These are phyloP conservation scores for Cutaneotrichosporon curvatum DNA, from an alignment of 1,284 basidiomycete species.

Conservation along the genomic window DNA sequence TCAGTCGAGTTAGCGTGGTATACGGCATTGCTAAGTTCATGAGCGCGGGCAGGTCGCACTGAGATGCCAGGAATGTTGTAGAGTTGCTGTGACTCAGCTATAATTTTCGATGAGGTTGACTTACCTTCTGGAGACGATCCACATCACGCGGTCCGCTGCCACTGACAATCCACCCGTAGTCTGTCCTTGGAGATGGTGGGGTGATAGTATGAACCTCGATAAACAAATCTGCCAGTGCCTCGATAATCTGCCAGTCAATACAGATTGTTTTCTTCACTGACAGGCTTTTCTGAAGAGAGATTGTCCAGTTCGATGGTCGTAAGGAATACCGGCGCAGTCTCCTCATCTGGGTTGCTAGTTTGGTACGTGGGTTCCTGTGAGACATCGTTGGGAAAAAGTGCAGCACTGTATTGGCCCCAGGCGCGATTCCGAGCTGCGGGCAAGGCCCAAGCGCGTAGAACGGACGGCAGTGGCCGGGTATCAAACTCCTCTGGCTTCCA, in stretches of 20 bases:
- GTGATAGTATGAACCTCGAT: constrained; percentile 9
- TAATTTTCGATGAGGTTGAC: not conserved
- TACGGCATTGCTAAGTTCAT: too few relatives aligned
- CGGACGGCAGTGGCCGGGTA: not conserved
- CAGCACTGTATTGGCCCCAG: too few relatives aligned
- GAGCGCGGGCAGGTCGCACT: not conserved
- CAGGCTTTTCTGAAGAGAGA: too few relatives aligned
- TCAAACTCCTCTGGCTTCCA: not conserved
- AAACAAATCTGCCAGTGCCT: constrained; percentile 22
- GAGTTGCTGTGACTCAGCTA: constrained; percentile 20
- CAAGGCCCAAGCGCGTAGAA: not conserved
- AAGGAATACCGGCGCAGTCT: too few relatives aligned
- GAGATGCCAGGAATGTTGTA: constrained; percentile 23
- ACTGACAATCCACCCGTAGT: constrained; percentile 20
- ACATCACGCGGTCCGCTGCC: constrained; percentile 13
- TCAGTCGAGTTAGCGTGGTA: too few relatives aligned
- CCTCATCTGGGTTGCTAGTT: too few relatives aligned
- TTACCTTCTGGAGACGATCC: constrained; percentile 10
- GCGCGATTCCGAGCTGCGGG: not conserved
- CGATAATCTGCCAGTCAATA: not conserved
- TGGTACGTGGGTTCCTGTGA: too few relatives aligned
- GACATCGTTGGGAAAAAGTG: too few relatives aligned
- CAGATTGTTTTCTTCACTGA: not conserved
- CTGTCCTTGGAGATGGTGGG: constrained; percentile 1
- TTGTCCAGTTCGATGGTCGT: too few relatives aligned